These are phyloP conservation scores for Pelargonium nanum DNA, from an alignment of 345 rosid genomes.

Conservation along the genomic window DNA sequence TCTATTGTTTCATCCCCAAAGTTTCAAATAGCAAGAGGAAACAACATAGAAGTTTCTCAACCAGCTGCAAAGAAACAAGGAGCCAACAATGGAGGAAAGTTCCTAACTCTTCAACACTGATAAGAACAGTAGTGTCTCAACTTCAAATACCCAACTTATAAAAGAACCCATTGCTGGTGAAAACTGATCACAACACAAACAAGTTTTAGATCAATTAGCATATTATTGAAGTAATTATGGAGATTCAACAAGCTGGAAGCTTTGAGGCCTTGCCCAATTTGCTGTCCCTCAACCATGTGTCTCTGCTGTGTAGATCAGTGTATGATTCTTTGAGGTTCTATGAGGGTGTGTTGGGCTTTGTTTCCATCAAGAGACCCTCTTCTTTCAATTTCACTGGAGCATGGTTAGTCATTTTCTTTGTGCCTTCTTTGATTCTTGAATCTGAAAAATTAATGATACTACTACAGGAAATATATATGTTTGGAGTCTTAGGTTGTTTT, in stretches of 20 bases:
- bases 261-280: conserved; percentile 29
- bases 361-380: conserved; percentile 46
- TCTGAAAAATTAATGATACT: too few relatives aligned
- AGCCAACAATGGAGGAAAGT: too few relatives aligned
- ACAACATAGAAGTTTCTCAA: too few relatives aligned
- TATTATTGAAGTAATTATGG: not conserved
- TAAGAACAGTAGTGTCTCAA: too few relatives aligned
- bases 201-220: not conserved
- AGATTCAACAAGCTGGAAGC: conserved; percentile 26
- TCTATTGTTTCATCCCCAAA: too few relatives aligned
- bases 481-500: too few relatives aligned
- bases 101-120: conserved; percentile 16
- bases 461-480: too few relatives aligned
- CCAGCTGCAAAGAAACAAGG: too few relatives aligned
- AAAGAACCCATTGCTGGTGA: conserved; percentile 9
- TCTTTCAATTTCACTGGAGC: conserved; percentile 61
- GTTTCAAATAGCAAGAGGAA: too few relatives aligned
- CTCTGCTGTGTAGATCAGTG: conserved; percentile 40
- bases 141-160: conserved; percentile 9
- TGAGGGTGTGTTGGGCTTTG: conserved; percentile 41
- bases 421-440: not conserved
- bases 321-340: conserved; percentile 33
- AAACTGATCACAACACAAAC: not conserved
- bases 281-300: conserved; percentile 47
- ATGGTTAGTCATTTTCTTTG: conserved; percentile 21